Conservation (phyloP, 1,139 yeast genomes). For the Yamadazyma membranifaciens region DNA sequence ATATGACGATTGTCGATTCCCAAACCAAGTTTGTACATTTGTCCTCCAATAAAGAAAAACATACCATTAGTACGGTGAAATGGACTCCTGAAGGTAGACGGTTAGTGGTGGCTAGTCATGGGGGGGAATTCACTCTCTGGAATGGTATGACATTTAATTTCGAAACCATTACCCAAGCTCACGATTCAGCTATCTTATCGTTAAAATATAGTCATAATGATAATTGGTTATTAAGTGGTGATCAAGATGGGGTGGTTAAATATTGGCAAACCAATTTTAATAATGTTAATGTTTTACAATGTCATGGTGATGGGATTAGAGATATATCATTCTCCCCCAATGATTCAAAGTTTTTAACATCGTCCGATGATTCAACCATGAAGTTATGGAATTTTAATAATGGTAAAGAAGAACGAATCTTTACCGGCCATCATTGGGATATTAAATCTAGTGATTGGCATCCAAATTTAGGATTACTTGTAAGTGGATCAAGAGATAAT, state of each 20-base stretch:
- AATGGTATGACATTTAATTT: constrained; percentile 93
- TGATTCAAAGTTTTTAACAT: constrained; percentile 86
- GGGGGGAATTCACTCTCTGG: constrained; percentile 97
- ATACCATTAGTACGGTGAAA: constrained; percentile 83
- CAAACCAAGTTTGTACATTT: constrained; percentile 87
- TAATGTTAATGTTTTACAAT: constrained; percentile 82
- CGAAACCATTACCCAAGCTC: constrained; percentile 98
- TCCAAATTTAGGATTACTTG: constrained; percentile 77
- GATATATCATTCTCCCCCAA: constrained; percentile 89
- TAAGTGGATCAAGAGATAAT: constrained; percentile 91
- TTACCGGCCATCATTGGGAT: constrained; percentile 98
- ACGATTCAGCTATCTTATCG: constrained; percentile 83
- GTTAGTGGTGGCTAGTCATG: constrained; percentile 82
- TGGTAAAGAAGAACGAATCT: constrained; percentile 76
- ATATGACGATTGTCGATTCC: constrained; percentile 53
- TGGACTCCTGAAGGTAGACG: constrained; percentile 98
- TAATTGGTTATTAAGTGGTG: constrained; percentile 93
- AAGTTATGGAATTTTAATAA: constrained; percentile 95
- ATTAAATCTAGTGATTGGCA: constrained; percentile 98
- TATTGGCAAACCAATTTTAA: constrained; percentile 98
- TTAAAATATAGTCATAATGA: constrained; percentile 84
- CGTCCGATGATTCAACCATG: constrained; percentile 85
- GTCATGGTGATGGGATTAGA: constrained; percentile 78
- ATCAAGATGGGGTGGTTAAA: constrained; percentile 86
- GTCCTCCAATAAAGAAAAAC: constrained; percentile 87